Conservation (phyloP, 2,329 filamentous ascomycete species). For the Colletotrichum sp. region DNA sequence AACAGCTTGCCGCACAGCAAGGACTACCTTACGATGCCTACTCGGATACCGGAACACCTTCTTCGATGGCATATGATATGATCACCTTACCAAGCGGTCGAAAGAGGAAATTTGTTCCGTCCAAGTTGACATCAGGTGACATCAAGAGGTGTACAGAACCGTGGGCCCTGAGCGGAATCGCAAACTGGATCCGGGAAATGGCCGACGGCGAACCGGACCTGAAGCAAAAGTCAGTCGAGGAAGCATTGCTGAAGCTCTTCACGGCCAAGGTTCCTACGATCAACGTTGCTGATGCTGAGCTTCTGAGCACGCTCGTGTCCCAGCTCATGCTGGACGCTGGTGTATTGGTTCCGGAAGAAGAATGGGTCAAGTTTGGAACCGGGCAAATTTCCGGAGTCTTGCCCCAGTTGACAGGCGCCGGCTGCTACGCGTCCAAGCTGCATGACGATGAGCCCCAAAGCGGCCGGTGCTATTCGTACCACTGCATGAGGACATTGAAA, state of each 20-base stretch:
- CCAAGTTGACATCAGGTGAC: conserved; percentile 80
- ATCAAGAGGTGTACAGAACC: conserved; percentile 87
- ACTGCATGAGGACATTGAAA: conserved; percentile 92
- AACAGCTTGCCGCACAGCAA: conserved; percentile 54
- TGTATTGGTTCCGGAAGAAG: conserved; percentile 85
- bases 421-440: conserved; percentile 87
- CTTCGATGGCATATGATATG: conserved; percentile 75
- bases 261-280: conserved; percentile 96
- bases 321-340: conserved; percentile 79
- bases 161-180: conserved; percentile 90
- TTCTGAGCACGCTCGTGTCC: conserved; percentile 78
- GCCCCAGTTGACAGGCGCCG: conserved; percentile 88
- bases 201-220: conserved; percentile 91
- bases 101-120: conserved; percentile 83
- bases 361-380: conserved; percentile 93
- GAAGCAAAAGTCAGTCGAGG: conserved; percentile 82
- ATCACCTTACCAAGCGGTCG: conserved; percentile 82
- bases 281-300: conserved; percentile 97
- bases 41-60: conserved; percentile 54
- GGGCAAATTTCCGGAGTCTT: conserved; percentile 86
- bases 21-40: conserved; percentile 61
- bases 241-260: conserved; percentile 87
- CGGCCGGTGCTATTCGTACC: conserved; percentile 89
- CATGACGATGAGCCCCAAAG: conserved; percentile 69
- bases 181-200: conserved; percentile 86